These are phyloP conservation scores for Euptelea pleiosperma DNA, from an alignment of 164 flowering plant genomes.

Conservation along the genomic window DNA sequence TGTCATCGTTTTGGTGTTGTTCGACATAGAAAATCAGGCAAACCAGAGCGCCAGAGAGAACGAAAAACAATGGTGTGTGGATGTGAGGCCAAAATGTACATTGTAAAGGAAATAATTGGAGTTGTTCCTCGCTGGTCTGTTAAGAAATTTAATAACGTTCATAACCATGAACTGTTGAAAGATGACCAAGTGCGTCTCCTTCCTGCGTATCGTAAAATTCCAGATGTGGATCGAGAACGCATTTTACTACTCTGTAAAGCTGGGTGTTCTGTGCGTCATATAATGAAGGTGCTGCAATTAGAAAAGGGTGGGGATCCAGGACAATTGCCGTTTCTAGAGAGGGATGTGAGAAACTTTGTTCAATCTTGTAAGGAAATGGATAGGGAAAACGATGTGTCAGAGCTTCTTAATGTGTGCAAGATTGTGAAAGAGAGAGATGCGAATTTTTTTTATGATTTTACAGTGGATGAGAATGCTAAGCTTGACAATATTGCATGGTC, in stretches of 20 bases:
- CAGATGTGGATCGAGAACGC: slow-evolving; percentile 63
- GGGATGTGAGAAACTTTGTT: slow-evolving; percentile 66
- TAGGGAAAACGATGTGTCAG: slow-evolving; percentile 55
- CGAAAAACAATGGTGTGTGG: slow-evolving; percentile 65
- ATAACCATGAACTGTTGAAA: slow-evolving; percentile 71
- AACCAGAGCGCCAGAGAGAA: slow-evolving; percentile 55
- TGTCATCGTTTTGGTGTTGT: slow-evolving; percentile 71
- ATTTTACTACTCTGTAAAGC: slow-evolving; percentile 65
- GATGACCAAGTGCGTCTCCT: slow-evolving; percentile 69
- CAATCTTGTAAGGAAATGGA: slow-evolving; percentile 50
- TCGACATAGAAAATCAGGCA: slow-evolving; percentile 43
- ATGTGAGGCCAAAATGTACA: slow-evolving; percentile 67
- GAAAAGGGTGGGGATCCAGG: slow-evolving; percentile 65
- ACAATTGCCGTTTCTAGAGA: slow-evolving; percentile 59
- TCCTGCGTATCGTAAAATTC: slow-evolving; percentile 71
- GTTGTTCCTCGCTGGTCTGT: slow-evolving; percentile 62
- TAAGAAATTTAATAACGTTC: slow-evolving; percentile 63
- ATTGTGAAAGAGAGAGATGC: slow-evolving; percentile 38
- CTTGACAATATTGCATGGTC: slow-evolving; percentile 69
- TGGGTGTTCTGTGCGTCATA: slow-evolving; percentile 63
- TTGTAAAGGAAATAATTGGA: slow-evolving; percentile 55
- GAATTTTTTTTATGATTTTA: slow-evolving; percentile 48
- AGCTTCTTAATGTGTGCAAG: slow-evolving; percentile 62
- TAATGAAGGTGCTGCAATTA: slow-evolving; percentile 57
- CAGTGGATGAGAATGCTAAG: slow-evolving; percentile 49